Evolutionary conservation across 2,329 filamentous ascomycete species (phyloP), one percentile per base, ranked within the genome.

Genomic region (Nannizzia gypsea): DNA sequence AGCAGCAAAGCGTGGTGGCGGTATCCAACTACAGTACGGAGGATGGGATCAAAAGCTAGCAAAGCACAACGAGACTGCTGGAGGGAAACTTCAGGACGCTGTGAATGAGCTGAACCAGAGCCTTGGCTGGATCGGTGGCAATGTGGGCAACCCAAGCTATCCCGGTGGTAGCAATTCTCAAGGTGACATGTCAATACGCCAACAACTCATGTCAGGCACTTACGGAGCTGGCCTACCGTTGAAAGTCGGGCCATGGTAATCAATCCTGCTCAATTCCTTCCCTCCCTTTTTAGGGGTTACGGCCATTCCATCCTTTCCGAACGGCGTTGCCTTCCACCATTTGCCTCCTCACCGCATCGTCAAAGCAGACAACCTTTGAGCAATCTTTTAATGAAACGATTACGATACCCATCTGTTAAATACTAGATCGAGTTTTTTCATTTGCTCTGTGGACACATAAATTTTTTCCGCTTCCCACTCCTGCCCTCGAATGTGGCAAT

Each of bases 41-140:
- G 89, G 89, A 61, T 99, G 93, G 93, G 92, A 97, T 68, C 86
- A 93, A 72, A 89, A 85, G 67, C 77, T 99, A 50, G 79, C 84
- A 26, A 90, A 89, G 69, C 93, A 99, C 76, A 92, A 97, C 70
- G 85, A 93, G 65, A 84, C 87, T 65, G 92, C 90, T 3, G 86
- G 87, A 46, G 90, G 90, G 26, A 88, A 88, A 68, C 81, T 99
- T 73, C 84, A 86, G 63, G 82, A 84, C 48, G 93, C 91, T 38
- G 84, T 96, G 63, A 83, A 86, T 59, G 87, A 90, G 68, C 82
- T 97, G 73, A 81, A 83, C 15, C 79, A 80, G 40, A 86, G 85
- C 63, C 78, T 95, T 28, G 88, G 87, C 46, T 96, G 90, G 89
- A 88, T 90, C 78, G 84, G 81, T 59, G 76, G 78, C 26, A 48